Evolutionary conservation across 148 eudicot species (phyloP), one percentile per base, ranked within the genome.

Genomic region (Silene latifolia): DNA sequence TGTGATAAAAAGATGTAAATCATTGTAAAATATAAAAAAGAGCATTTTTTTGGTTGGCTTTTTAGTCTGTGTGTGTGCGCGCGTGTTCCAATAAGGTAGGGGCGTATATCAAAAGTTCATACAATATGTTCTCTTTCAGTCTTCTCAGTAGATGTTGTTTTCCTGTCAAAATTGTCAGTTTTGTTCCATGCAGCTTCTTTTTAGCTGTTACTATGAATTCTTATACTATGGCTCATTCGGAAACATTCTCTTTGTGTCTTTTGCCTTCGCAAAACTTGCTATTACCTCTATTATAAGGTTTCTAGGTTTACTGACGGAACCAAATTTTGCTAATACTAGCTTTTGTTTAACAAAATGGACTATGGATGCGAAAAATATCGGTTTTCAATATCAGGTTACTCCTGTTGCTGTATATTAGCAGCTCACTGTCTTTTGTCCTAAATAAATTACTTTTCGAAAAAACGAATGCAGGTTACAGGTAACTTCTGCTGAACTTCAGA

Each of bases 1-100:
- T 66, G 57, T 75, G 79, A 80, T 75, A 76, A 71, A 80, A 80
- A 80, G 72, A 75, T 70, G 76, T 75, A 71, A 71, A 54, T 76
- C 72, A 71, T 47, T 78, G 61, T 64, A 65, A 75, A 80, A 48
- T 73, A 67, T 60, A 72, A 75, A 70, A 35, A 71, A 70, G 75
- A 46, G 60, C 61, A 75, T 71, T 80, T 80, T 79, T 65, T 44
- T 35, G 27, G 19, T 70, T 70, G 67, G 62, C 75, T 58, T 71
- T 80, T 61, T 17, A 53, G 72, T 32, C 4, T 32, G 35, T 51
- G 64, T 70, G 66, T n/a, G n/a, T n/a, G n/a, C n/a, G n/a, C n/a
- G n/a, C n/a, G n/a, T 80, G 76, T 60, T 72, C 78, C 79, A 76
- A 47, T 76, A 73, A 53, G 76, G 72, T 65, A 72, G 53, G 72